These are phyloP conservation scores for Sugiyamaella qingdaonensis DNA, from an alignment of 805 yeast genomes.

Conservation along the genomic window DNA sequence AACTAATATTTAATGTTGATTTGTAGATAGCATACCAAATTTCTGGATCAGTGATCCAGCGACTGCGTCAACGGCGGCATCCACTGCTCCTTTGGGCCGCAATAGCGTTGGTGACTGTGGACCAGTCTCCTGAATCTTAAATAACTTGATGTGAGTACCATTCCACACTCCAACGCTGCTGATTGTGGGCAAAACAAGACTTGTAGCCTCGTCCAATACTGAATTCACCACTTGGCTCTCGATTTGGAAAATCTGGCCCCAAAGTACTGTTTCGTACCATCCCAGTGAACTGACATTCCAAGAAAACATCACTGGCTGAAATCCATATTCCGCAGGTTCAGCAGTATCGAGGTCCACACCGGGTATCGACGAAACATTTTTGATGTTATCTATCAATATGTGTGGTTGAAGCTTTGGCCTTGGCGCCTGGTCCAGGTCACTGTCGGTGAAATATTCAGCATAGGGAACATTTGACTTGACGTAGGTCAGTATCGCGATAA, in stretches of 20 bases:
- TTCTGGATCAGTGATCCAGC: slow-evolving; percentile 40
- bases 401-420: slow-evolving; percentile 21
- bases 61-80: slow-evolving; percentile 41
- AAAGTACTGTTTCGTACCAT: slow-evolving; percentile 68
- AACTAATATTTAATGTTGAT: neutral
- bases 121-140: slow-evolving; percentile 42
- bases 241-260: slow-evolving; percentile 49
- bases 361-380: slow-evolving; percentile 12
- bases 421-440: neutral
- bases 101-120: slow-evolving; percentile 39
- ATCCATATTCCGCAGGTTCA: slow-evolving; percentile 24
- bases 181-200: slow-evolving; percentile 19
- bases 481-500: slow-evolving; percentile 9
- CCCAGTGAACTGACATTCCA: slow-evolving; percentile 67
- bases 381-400: slow-evolving; percentile 22
- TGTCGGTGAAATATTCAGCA: slow-evolving; percentile 13
- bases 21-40: neutral
- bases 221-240: slow-evolving; percentile 14
- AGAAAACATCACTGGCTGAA: slow-evolving; percentile 47
- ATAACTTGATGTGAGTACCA: slow-evolving; percentile 46
- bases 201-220: slow-evolving; percentile 15
- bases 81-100: slow-evolving; percentile 43
- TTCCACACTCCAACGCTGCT: slow-evolving; percentile 48
- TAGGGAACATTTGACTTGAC: slow-evolving; percentile 13
- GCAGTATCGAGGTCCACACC: slow-evolving; percentile 14